These are phyloP conservation scores for Heimioporus retisporus DNA, from an alignment of 1,284 basidiomycete genomes.

Conservation along the genomic window DNA sequence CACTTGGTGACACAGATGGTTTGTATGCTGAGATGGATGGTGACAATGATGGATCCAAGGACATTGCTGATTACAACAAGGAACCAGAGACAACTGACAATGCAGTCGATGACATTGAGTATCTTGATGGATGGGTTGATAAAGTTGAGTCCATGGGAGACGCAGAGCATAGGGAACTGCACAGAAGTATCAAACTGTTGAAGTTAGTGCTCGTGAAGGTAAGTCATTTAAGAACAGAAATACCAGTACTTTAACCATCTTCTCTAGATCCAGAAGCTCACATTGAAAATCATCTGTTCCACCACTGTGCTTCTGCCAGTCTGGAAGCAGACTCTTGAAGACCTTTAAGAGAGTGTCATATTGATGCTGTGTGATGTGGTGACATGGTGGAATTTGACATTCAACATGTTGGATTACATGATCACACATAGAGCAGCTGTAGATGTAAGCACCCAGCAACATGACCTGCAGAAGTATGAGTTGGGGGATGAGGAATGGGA, in stretches of 20 bases:
- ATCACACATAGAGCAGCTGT: neutral
- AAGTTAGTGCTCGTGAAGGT: too few relatives aligned
- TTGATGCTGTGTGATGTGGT: neutral
- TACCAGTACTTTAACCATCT: neutral
- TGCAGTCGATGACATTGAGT: neutral
- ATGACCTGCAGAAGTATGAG: neutral
- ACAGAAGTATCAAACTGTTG: too few relatives aligned
- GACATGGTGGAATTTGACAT: neutral
- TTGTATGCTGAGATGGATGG: too few relatives aligned
- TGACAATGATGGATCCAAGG: neutral
- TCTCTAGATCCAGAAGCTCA: neutral
- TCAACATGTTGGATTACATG: neutral
- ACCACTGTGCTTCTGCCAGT: neutral
- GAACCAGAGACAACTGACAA: too few relatives aligned
- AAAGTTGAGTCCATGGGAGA: neutral
- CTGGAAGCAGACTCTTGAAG: neutral
- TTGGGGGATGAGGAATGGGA: neutral
- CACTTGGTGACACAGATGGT: too few relatives aligned
- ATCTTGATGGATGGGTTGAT: neutral
- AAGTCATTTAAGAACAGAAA: too few relatives aligned
- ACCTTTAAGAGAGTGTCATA: neutral
- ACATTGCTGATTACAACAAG: too few relatives aligned
- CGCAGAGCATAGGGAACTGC: too few relatives aligned
- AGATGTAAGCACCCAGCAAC: neutral
- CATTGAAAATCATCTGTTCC: neutral